Percentiles rank a stretch among this genome's conserved stretches.
phyloP scores from a whole-genome alignment of 2,329 filamentous ascomycete genomes.

The Escovopsis sp. region DNA sequence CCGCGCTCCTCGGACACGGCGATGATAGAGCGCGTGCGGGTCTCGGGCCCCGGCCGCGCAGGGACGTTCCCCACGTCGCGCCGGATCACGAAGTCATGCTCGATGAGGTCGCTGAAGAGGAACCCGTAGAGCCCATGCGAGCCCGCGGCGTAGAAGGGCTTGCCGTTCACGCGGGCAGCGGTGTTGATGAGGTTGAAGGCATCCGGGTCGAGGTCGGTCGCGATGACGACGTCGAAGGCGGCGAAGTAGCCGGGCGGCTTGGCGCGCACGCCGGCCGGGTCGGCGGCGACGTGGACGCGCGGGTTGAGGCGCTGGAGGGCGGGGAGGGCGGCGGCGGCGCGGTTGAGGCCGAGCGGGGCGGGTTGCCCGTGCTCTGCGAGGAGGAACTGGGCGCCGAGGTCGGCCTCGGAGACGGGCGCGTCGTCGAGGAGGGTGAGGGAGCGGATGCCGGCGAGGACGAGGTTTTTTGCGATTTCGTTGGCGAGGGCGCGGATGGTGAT shows the following conservation, averaged over 20 bases:
- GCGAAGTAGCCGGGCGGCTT: slow-evolving; percentile 63
- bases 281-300: slow-evolving; percentile 60
- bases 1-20: slow-evolving; percentile 56
- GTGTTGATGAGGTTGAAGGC: slow-evolving; percentile 71
- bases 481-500: slow-evolving; percentile 77
- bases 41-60: slow-evolving; percentile 48
- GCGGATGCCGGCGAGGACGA: slow-evolving; percentile 83
- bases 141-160: slow-evolving; percentile 77
- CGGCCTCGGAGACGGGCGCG: slow-evolving; percentile 57
- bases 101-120: slow-evolving; percentile 83
- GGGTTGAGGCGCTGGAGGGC: slow-evolving; percentile 79
- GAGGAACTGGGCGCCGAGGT: slow-evolving; percentile 75
- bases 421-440: slow-evolving; percentile 81
- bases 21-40: slow-evolving; percentile 61
- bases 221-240: slow-evolving; percentile 72
- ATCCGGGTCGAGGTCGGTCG: slow-evolving; percentile 68
- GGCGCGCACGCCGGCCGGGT: slow-evolving; percentile 48
- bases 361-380: slow-evolving; percentile 33
- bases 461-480: slow-evolving; percentile 93
- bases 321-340: slow-evolving; percentile 65
- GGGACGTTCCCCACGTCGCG: slow-evolving; percentile 64
- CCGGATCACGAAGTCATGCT: slow-evolving; percentile 80
- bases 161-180: slow-evolving; percentile 60
- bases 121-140: slow-evolving; percentile 87
- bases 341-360: slow-evolving; percentile 59